phyloP scores from a whole-genome alignment of 2,329 filamentous ascomycete species.

The Alternaria tenuissima region DNA sequence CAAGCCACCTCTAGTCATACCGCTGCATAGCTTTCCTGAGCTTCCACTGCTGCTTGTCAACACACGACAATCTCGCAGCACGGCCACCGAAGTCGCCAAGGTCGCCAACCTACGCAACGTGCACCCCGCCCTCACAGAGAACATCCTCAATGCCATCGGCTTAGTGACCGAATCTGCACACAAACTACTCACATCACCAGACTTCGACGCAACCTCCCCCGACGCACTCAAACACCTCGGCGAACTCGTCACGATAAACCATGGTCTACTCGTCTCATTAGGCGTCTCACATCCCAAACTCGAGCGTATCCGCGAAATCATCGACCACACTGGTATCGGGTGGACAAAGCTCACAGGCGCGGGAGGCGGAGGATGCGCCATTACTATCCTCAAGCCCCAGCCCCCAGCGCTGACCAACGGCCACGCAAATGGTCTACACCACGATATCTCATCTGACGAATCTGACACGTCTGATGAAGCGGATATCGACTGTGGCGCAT shows the following conservation, averaged over 20 bases:
- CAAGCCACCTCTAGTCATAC: slow-evolving; percentile 77
- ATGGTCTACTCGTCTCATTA: slow-evolving; percentile 87
- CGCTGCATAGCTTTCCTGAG: slow-evolving; percentile 89
- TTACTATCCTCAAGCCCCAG: slow-evolving; percentile 82
- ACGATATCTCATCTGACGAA: slow-evolving; percentile 33
- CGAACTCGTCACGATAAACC: slow-evolving; percentile 91
- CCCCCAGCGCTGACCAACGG: slow-evolving; percentile 56
- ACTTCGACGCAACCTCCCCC: slow-evolving; percentile 72
- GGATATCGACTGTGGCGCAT: slow-evolving; percentile 37
- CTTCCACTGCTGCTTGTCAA: slow-evolving; percentile 89
- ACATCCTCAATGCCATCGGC: slow-evolving; percentile 87
- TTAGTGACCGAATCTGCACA: slow-evolving; percentile 69
- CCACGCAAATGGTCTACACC: slow-evolving; percentile 34
- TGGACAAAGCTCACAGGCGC: slow-evolving; percentile 98
- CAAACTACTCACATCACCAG: slow-evolving; percentile 63
- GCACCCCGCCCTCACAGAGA: slow-evolving; percentile 79
- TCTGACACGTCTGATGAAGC: slow-evolving; percentile 37
- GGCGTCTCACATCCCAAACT: slow-evolving; percentile 94
- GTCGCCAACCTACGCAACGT: slow-evolving; percentile 75
- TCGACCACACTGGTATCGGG: slow-evolving; percentile 84
- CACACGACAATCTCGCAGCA: slow-evolving; percentile 87
- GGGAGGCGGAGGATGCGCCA: slow-evolving; percentile 93
- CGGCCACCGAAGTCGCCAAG: slow-evolving; percentile 84
- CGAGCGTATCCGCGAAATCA: slow-evolving; percentile 86
- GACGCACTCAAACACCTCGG: slow-evolving; percentile 77